Evolutionary conservation across 495 filamentous ascomycete genomes (phyloP).

Genomic region (Neurospora sp.): DNA sequence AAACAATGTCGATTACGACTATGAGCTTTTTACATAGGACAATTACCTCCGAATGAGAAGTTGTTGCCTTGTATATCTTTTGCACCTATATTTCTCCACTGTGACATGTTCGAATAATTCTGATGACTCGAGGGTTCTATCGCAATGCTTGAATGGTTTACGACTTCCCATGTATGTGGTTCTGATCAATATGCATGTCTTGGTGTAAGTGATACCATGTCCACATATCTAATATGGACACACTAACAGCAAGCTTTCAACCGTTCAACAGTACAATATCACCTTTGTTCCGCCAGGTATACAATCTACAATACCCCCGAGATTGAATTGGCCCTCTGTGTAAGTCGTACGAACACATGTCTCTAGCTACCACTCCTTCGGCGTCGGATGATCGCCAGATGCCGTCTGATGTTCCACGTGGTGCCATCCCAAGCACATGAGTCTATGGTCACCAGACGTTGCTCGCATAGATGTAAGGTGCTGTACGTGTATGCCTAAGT

Average conservation of each 20-base stretch:
- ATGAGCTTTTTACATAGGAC: neutral
- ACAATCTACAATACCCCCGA: too few relatives aligned
- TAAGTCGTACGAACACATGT: too few relatives aligned
- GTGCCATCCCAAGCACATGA: neutral
- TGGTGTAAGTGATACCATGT: neutral
- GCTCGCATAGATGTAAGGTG: neutral
- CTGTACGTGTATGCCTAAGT: too few relatives aligned
- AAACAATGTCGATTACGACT: neutral
- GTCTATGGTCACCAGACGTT: neutral
- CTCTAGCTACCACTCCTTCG: too few relatives aligned
- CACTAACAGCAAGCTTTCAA: neutral
- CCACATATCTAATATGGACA: neutral
- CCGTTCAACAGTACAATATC: neutral
- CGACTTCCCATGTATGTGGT: too few relatives aligned
- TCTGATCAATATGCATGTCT: neutral
- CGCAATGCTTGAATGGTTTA: neutral
- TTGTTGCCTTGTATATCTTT: neutral
- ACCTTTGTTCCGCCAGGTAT: neutral
- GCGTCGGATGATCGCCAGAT: neutral
- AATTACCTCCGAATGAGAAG: neutral
- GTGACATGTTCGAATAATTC: neutral
- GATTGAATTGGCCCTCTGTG: too few relatives aligned
- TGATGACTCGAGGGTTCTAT: neutral
- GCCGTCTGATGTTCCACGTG: neutral
- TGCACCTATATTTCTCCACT: neutral